These are phyloP conservation scores for Kingdonia uniflora DNA, from an alignment of 164 flowering plant species.

Conservation along the genomic window DNA sequence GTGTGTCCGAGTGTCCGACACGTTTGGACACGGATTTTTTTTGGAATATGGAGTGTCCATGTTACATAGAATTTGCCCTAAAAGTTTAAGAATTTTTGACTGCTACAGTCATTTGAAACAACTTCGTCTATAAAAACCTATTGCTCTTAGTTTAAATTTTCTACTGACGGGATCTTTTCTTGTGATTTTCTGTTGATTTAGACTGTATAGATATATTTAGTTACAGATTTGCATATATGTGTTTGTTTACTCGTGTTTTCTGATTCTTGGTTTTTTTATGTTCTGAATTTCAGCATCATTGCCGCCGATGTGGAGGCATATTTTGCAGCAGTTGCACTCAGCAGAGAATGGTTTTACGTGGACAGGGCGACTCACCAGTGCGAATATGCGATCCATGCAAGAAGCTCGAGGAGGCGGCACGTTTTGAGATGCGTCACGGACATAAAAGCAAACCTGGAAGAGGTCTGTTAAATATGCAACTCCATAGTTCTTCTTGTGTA, in stretches of 20 bases:
- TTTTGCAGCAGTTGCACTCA: conserved; percentile 85
- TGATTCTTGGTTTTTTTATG: conserved; percentile 1
- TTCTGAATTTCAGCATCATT: conserved; percentile 69
- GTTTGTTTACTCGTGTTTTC: conserved; percentile 2
- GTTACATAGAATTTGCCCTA: too few relatives aligned
- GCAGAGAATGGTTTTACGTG: conserved; percentile 73
- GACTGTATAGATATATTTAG: too few relatives aligned
- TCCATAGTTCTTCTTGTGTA: too few relatives aligned
- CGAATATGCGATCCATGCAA: conserved; percentile 95
- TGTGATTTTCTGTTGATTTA: too few relatives aligned
- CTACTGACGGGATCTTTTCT: too few relatives aligned
- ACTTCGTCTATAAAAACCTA: too few relatives aligned
- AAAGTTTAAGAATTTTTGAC: too few relatives aligned
- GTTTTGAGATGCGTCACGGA: conserved; percentile 82
- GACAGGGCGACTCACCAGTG: conserved; percentile 96
- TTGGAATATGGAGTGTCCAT: too few relatives aligned
- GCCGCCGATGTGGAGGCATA: conserved; percentile 93
- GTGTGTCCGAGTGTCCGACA: too few relatives aligned
- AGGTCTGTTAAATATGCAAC: conserved; percentile 25
- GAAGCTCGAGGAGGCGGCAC: conserved; percentile 85
- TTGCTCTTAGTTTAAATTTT: too few relatives aligned
- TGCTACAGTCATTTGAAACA: too few relatives aligned
- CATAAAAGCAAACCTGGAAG: conserved; percentile 43
- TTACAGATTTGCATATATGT: not conserved
- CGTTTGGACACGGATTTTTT: too few relatives aligned